Evolutionary conservation across 192 early-diverging fungal genomes (phyloP).

Genomic region (Linnemannia hyalina): DNA sequence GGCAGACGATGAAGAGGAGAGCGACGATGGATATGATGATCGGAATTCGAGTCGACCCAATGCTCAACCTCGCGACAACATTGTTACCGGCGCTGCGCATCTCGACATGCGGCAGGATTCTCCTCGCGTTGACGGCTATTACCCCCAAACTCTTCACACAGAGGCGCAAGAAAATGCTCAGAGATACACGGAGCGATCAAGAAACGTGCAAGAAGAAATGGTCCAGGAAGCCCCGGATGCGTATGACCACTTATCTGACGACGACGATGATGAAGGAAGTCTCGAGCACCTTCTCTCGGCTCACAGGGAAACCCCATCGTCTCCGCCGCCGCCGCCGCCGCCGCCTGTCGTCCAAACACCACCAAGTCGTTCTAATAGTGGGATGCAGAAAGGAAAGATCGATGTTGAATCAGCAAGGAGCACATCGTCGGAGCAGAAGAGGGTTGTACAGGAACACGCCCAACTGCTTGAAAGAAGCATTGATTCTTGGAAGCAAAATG

Average conservation of each 20-base stretch:
- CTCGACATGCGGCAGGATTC: not conserved
- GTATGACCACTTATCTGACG: not conserved
- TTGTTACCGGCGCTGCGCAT: not conserved
- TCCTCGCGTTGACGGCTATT: not conserved
- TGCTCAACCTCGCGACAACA: not conserved
- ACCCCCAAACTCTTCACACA: not conserved
- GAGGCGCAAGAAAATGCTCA: not conserved
- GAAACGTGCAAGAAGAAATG: not conserved
- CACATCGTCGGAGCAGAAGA: not conserved
- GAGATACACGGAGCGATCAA: not conserved
- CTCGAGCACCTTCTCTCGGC: not conserved
- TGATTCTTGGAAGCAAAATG: not conserved
- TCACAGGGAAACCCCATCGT: not conserved
- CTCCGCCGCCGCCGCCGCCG: not conserved
- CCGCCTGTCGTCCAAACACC: not conserved
- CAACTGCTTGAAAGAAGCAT: not conserved
- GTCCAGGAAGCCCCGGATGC: not conserved
- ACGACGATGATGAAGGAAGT: not conserved
- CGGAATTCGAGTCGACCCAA: not conserved
- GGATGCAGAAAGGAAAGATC: not conserved
- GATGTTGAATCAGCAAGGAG: not conserved
- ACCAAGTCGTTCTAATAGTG: not conserved
- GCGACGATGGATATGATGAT: slow-evolving; percentile 19
- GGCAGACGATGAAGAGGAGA: slow-evolving; percentile 33
- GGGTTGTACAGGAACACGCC: not conserved